A percentile compares a stretch with the other conserved stretches of the same genome.
These are phyloP conservation scores for Flaveria sonorensis DNA, from an alignment of 129 eudicot species.

Conservation along the genomic window DNA sequence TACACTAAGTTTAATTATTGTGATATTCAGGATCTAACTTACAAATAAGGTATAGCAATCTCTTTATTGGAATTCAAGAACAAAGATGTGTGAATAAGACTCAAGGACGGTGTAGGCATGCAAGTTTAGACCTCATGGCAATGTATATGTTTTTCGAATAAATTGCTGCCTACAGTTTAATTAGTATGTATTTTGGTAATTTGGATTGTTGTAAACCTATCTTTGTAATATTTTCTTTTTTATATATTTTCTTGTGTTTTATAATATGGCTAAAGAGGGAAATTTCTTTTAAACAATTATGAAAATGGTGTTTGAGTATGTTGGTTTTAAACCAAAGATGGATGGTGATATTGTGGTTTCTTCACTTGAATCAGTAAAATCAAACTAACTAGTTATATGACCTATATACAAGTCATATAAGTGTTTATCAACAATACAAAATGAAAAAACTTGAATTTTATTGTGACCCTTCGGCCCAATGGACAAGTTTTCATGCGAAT, in stretches of 20 bases:
- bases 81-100: neutral
- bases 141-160: neutral
- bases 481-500: too few relatives aligned
- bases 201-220: neutral
- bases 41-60: neutral
- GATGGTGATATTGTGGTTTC: too few relatives aligned
- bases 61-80: neutral
- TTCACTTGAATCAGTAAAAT: too few relatives aligned
- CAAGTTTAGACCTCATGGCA: slow-evolving; percentile 10
- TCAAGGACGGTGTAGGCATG: neutral
- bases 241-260: neutral
- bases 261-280: too few relatives aligned
- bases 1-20: neutral
- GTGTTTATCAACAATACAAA: too few relatives aligned
- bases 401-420: too few relatives aligned
- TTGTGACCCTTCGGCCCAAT: too few relatives aligned
- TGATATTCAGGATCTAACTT: slow-evolving; percentile 27
- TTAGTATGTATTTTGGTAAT: neutral
- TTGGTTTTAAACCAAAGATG: too few relatives aligned
- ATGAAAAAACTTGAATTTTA: too few relatives aligned
- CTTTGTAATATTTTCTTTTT: neutral
- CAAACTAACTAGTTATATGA: too few relatives aligned
- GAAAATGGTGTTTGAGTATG: neutral
- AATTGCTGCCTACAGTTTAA: neutral
- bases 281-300: neutral